Percentiles rank a stretch among this genome's conserved stretches.
phyloP scores from a whole-genome alignment of 1,284 basidiomycete genomes.

The Microbotryum violaceum region DNA sequence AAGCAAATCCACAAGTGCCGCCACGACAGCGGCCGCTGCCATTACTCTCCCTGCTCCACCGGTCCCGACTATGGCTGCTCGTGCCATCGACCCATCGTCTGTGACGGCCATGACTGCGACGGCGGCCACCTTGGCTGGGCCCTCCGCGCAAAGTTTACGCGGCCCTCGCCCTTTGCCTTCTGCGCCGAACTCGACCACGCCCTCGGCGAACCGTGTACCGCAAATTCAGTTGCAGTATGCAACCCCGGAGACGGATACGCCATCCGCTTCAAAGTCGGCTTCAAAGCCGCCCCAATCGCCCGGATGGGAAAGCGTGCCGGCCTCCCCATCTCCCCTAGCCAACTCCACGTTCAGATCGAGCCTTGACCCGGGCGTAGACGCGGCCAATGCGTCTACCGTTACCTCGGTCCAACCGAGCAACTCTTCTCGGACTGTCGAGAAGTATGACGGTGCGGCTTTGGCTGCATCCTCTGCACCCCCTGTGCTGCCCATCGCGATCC shows the following conservation, averaged over 20 bases:
- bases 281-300: conserved; percentile 7
- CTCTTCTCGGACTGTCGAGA: neutral
- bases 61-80: neutral
- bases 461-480: conserved; percentile 17
- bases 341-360: conserved; percentile 31
- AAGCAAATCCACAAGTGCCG: conserved; percentile 12
- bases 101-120: neutral
- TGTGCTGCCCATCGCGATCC: conserved; percentile 39
- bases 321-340: conserved; percentile 31
- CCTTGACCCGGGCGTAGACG: neutral
- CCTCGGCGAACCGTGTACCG: conserved; percentile 38
- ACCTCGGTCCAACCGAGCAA: no score
- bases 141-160: conserved; percentile 21
- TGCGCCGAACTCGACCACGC: conserved; percentile 29
- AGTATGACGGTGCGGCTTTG: neutral
- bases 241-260: conserved; percentile 38
- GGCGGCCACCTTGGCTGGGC: conserved; percentile 5
- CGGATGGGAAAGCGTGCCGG: conserved; percentile 25
- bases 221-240: conserved; percentile 45
- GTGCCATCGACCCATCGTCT: conserved; percentile 1
- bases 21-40: conserved; percentile 9
- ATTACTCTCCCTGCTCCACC: conserved; percentile 22
- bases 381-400: no score
- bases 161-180: conserved; percentile 27
- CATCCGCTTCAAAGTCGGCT: neutral